Evolutionary conservation across 2,329 filamentous ascomycete species (phyloP), one percentile per base, ranked within the genome.

Genomic region (Colletotrichum tabaci): DNA sequence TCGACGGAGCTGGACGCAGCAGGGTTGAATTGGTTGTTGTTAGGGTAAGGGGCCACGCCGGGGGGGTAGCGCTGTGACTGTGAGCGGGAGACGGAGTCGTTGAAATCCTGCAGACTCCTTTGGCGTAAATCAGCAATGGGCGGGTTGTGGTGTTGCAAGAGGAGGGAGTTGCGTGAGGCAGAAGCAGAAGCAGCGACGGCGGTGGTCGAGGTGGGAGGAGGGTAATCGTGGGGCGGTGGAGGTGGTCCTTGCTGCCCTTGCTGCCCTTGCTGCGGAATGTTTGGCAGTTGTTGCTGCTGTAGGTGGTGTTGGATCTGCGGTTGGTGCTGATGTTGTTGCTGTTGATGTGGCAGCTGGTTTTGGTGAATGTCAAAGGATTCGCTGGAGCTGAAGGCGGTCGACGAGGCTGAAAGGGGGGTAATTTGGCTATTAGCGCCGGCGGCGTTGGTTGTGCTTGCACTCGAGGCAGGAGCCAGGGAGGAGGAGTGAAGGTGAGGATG

Each of bases 21-120:
- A 70, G 77, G 74, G 75, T 21, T 42, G 38, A 83, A 83, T 46
- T 79, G 75, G 42, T 78, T 76, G 66, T 79, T 77, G 64, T 80
- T 80, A 75, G 79, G 79, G 61, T 81, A 76, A 44, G 77, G 78
- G 42, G 79, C 76, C 58, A 75, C 74, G 73, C 73, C 76, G 74
- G 68, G 79, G 74, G 80, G 80, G 75, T 85, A 87, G 75, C 85
- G 85, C 73, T 87, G 85, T 73, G 86, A 88, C 79, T 89, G 86
- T 16, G 87, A 87, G 66, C 86, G 86, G 67, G 83, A 84, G 44
- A 87, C 83, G 62, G 84, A 80, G 74, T 87, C 85, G 67, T 80
- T 80, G 74, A 85, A 87, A 73, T 88, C 86, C 66, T 80, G 78
- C 77, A 74, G 79, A 75, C 74, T 79, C 80, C 61, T 82, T 61